Evolutionary conservation across 257 asterid genomes (phyloP), one percentile per base, ranked within the genome.

Genomic region (Solanum dulcamara): DNA sequence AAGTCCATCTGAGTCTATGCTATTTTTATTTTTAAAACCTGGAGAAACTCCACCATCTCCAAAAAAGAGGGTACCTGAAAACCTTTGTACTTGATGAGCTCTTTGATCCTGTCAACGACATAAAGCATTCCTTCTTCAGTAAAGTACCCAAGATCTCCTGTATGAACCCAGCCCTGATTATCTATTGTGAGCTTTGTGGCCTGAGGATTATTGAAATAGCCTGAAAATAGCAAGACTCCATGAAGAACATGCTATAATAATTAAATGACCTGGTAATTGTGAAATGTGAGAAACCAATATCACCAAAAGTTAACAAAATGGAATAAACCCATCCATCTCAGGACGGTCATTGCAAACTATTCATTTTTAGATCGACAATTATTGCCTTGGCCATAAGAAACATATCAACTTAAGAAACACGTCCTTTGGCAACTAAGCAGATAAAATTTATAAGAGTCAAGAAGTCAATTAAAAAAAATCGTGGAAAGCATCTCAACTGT

Each of bases 121-220:
- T 68, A 94, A 72, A 97, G 90, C 74, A 89, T 96, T 83, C 99
- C 99, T 26, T 89, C 93, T 50, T 93, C 98, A 51, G 95, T 94
- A 44, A 97, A 95, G 89, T 93, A 95, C 83, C 99, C 99, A 83
- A 97, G 95, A 92, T 97, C 99, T 83, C 99, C 99, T 0, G 99
- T 95, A 81, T 92, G 98, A 22, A 97, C 94, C 97, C 97, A 97
- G n/a, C 98, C 94, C 67, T 92, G 98, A 88, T 90, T 94, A 92
- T 97, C 99, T 57, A 95, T 92, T 5, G 98, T 94, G 75, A 92
- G 97, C 87, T 92, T 89, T 28, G 98, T 95, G 53, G 98, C 98
- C 88, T 91, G 90, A 6, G 91, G 89, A 84, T 97, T 97, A 85
- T 92, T 92, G 91, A 90, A 92, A 90, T 97, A 97, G 84, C 98